Percentiles rank a stretch among this genome's conserved stretches.
phyloP scores from a whole-genome alignment of 1,284 basidiomycete genomes.

The Cryptococcus jaspeensis region DNA sequence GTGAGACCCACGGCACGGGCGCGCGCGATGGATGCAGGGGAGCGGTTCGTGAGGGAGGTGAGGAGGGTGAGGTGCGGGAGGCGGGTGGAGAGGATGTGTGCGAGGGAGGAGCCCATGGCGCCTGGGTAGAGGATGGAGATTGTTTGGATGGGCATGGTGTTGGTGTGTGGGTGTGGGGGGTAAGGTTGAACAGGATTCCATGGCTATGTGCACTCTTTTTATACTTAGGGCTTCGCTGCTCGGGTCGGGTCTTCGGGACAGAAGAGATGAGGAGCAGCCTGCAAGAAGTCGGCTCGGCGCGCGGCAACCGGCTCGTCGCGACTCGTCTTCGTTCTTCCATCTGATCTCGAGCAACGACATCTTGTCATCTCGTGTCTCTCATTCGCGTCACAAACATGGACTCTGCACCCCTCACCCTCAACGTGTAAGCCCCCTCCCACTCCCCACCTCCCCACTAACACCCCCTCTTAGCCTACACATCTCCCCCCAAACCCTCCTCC shows the following conservation, averaged over 20 bases:
- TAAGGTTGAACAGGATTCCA: no score
- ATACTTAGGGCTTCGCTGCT: no score
- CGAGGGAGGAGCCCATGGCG: slow-evolving; percentile 24
- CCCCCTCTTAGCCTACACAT: slow-evolving; percentile 14
- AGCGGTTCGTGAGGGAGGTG: slow-evolving; percentile 13
- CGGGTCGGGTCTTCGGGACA: no score
- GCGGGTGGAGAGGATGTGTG: slow-evolving; percentile 11
- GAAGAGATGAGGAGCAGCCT: no score
- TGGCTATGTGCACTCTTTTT: no score
- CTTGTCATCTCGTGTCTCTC: no score
- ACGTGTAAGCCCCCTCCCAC: slow-evolving; percentile 17
- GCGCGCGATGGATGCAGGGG: slow-evolving; percentile 2
- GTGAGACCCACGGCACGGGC: slow-evolving; percentile 7
- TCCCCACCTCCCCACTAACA: neutral
- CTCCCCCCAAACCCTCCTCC: slow-evolving; percentile 19
- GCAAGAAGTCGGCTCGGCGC: no score
- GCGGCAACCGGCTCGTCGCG: no score
- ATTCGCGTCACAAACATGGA: slow-evolving; percentile 19
- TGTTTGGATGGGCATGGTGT: slow-evolving; percentile 7
- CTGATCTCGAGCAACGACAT: no score
- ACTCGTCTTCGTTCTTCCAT: no score
- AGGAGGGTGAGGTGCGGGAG: slow-evolving; percentile 14
- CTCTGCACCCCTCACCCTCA: slow-evolving; percentile 26
- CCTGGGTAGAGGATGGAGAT: slow-evolving; percentile 25
- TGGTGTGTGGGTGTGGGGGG: neutral